These are phyloP conservation scores for Sclerotinia borealis DNA, from an alignment of 2,329 filamentous ascomycete species.

Conservation along the genomic window DNA sequence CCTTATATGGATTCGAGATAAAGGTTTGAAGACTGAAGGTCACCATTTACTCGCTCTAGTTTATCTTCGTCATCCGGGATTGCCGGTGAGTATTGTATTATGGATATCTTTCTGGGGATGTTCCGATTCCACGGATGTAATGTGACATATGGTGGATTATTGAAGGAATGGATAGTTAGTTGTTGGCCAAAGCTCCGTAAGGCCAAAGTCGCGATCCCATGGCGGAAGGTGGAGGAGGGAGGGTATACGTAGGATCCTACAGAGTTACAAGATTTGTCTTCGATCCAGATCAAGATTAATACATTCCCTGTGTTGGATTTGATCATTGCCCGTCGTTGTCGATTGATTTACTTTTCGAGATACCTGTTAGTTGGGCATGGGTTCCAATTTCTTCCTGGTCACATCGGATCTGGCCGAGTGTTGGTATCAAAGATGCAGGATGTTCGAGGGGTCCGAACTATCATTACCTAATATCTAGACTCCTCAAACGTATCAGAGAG, in stretches of 20 bases:
- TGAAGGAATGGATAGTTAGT: neutral
- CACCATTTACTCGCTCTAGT: neutral
- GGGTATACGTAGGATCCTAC: neutral
- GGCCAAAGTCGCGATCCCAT: neutral
- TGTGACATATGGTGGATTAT: neutral
- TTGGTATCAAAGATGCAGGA: neutral
- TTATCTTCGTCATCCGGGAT: neutral
- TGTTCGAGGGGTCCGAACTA: neutral
- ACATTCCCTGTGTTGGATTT: neutral
- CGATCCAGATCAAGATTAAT: neutral
- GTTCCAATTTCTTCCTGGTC: neutral
- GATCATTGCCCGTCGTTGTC: neutral
- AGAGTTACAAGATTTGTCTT: neutral
- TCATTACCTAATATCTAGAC: neutral
- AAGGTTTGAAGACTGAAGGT: no score
- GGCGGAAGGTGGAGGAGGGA: neutral
- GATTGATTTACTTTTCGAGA: neutral
- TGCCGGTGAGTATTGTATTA: neutral
- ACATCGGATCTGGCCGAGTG: neutral
- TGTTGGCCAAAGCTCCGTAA: conserved; percentile 1
- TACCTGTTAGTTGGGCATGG: neutral
- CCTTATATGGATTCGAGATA: neutral
- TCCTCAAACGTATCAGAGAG: neutral
- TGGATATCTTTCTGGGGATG: neutral
- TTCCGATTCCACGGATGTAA: neutral